Evolutionary conservation across 163 green algal genomes (phyloP), one percentile per base, ranked within the genome.

Genomic region (Volvox carteri): DNA sequence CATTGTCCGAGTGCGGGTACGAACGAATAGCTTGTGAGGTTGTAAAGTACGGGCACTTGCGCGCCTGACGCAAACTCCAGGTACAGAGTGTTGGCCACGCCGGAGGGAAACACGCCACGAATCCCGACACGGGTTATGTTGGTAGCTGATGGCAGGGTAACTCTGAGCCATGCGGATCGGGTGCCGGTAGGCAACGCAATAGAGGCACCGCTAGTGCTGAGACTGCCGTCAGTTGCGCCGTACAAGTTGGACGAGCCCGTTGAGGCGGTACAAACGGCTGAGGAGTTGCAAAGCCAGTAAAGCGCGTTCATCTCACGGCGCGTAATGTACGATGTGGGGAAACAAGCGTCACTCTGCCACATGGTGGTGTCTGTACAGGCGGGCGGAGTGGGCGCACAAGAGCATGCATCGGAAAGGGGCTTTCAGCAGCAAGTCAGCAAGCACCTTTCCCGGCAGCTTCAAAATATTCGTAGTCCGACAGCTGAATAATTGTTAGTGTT

Each of bases 271-370:
- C 81, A 88, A 1, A 46, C 46, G 48, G 35, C 11, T 1, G 81
- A 37, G 33, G 46, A 33, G 48, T 84, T 89, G 70, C 84, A 89
- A 11, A 28, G 50, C 70, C 42, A 62, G n/a, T 76, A 73, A 1
- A 65, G 16, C 3, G 70, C 52, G 70, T 89, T 89, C 70, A 89
- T 75, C 6, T 50, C 52, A 1, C 48, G 25, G 1, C 84, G 84
- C 2, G 84, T 35, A 21, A 83, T 30, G 70, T 89, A 89, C 28
- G n/a, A 76, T 11, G 11, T 52, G 18, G 84, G 84, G 54, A 84
- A 89, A 72, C 84, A 89, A 28, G 70, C 84, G 28, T n/a, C 84
- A n/a, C 39, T 68, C 54, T 89, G 84, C 81, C 81, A 88, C 65
- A 88, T 73, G 67, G 81, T 88, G 9, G 65, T 80, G 35, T 88